phyloP scores from a whole-genome alignment of 352 stramenopile genomes.

The Pythium biforme region DNA sequence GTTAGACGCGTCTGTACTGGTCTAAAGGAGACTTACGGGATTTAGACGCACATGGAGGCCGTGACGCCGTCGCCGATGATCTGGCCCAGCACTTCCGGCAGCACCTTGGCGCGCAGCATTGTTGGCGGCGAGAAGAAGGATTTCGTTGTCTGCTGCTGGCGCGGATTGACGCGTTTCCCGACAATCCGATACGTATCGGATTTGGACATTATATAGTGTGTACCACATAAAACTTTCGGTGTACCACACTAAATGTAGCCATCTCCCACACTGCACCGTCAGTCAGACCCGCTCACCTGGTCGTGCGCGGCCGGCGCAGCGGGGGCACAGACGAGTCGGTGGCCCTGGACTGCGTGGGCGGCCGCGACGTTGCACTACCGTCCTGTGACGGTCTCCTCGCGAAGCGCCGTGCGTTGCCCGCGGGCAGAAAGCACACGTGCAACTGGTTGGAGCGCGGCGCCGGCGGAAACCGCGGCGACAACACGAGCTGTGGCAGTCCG shows the following conservation, averaged over 20 bases:
- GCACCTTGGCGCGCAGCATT: slow-evolving; percentile 74
- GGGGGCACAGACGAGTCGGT: background rate
- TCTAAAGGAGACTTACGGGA: background rate
- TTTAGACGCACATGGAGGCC: slow-evolving; percentile 63
- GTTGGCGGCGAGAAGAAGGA: too few species aligned
- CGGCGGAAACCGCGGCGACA: background rate
- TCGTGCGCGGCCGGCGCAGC: slow-evolving; percentile 9
- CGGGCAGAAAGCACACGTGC: slow-evolving; percentile 22
- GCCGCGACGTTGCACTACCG: background rate
- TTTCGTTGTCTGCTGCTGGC: too few species aligned
- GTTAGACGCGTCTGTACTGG: too few species aligned
- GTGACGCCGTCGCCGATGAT: slow-evolving; percentile 74
- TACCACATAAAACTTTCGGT: slow-evolving; percentile 10
- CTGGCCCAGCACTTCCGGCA: slow-evolving; percentile 77
- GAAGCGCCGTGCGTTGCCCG: background rate
- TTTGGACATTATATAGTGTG: background rate
- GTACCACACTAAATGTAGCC: slow-evolving; percentile 19
- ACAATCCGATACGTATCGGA: background rate
- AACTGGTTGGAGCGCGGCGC: background rate
- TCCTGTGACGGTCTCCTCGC: background rate
- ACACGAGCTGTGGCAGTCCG: background rate
- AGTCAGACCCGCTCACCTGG: background rate
- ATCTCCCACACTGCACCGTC: slow-evolving; percentile 1
- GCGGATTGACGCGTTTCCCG: background rate
- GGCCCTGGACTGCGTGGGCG: background rate